phyloP scores from a whole-genome alignment of 208 protist species.

The Spongospora subterranea region DNA sequence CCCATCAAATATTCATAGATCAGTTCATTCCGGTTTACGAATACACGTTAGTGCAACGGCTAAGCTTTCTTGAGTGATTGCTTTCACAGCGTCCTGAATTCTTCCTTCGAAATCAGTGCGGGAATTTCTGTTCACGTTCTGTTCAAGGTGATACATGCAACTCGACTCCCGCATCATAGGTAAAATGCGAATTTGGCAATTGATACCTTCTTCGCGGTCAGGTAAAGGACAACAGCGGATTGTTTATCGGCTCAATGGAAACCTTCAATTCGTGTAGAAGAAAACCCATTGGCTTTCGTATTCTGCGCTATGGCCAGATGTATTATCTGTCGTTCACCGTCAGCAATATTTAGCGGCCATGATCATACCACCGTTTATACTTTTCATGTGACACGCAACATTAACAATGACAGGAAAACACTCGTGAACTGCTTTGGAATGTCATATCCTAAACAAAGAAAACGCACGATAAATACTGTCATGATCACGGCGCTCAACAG shows the following conservation, averaged over 20 bases:
- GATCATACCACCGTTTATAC: neutral
- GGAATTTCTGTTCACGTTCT: neutral
- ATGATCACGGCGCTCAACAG: no score
- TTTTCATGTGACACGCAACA: neutral
- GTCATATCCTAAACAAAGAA: no score
- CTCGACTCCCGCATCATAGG: neutral
- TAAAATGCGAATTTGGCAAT: neutral
- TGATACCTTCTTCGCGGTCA: neutral
- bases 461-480: no score
- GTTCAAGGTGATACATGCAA: neutral
- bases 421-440: no score
- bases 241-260: neutral
- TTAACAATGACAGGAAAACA: no score
- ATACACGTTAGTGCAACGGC: neutral
- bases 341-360: neutral
- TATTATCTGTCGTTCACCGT: neutral
- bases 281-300: neutral
- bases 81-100: neutral
- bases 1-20: neutral
- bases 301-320: neutral
- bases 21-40: constrained; percentile 6
- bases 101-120: neutral
- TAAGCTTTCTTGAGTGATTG: neutral
- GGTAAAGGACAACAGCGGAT: neutral
- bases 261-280: neutral